These are phyloP conservation scores for Ceratorhiza oryzae-sativae DNA, from an alignment of 1,284 basidiomycete species.

Conservation along the genomic window DNA sequence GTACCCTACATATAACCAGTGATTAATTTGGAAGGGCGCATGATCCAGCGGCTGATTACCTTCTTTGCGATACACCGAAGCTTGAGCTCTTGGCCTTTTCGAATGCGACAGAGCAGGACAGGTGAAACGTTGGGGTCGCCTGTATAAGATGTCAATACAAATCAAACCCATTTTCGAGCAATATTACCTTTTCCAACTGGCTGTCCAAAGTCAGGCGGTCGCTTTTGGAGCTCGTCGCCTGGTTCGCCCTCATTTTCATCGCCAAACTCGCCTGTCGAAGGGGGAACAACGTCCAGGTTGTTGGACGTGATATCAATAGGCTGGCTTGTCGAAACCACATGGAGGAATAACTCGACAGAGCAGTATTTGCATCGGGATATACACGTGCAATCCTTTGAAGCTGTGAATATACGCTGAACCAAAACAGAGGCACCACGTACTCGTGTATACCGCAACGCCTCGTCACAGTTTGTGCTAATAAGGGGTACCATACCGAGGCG, in stretches of 20 bases:
- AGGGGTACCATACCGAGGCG: slow-evolving; percentile 94
- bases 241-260: slow-evolving; percentile 56
- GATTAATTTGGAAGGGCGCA: not conserved
- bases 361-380: slow-evolving; percentile 79
- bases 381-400: slow-evolving; percentile 81
- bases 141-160: slow-evolving; percentile 46
- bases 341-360: slow-evolving; percentile 76
- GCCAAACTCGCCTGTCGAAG: slow-evolving; percentile 41
- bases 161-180: not conserved
- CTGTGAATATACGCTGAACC: not conserved
- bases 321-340: slow-evolving; percentile 69
- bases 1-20: slow-evolving; percentile 72
- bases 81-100: slow-evolving; percentile 92
- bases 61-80: slow-evolving; percentile 92
- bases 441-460: slow-evolving; percentile 82
- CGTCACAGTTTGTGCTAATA: slow-evolving; percentile 82
- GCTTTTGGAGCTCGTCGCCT: slow-evolving; percentile 75
- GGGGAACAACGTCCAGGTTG: slow-evolving; percentile 68
- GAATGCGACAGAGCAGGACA: slow-evolving; percentile 90
- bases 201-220: slow-evolving; percentile 79
- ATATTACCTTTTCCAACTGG: slow-evolving; percentile 81
- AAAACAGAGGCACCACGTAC: slow-evolving; percentile 54
- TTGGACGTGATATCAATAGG: slow-evolving; percentile 86
- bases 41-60: slow-evolving; percentile 55
- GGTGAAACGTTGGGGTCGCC: slow-evolving; percentile 69